Base-by-base conservation (phyloP, 2,329 filamentous ascomycete genomes). In the Sclerotinia spermophila region DNA sequence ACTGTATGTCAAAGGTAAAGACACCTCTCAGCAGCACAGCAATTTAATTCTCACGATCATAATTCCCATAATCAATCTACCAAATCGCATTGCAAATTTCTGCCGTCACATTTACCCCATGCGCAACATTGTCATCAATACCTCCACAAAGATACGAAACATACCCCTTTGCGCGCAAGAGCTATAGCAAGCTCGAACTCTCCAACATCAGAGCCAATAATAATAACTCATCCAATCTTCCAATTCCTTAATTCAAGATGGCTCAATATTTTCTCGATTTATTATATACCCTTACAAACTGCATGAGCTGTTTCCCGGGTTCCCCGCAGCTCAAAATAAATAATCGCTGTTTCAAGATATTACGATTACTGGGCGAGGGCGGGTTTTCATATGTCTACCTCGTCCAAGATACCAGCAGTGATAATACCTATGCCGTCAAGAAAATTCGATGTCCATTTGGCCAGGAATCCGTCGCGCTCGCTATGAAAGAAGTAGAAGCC, bases 321-420 rank as follows among this genome's bases (percentile, higher is more conserved):
- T 95, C 93, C 74, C 95, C 96, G 71, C 93, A 95, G 70, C 88
- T 99, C 76, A 97, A 96, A 82, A 96, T 99, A 84, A 98, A 98
- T 82, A 92, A 87, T 79, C 90, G 94, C 73, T 96, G 90, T 82
- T 97, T 97, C 86, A 98, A 97, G 86, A 96, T 99, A 80, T 84
- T 97, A 77, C 92, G 96, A 72, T 85, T 99, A 66, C 86, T 99
- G 5, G 96, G 96, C 81, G 96, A 99, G 91, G 96, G 96, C 80
- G 96, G 96, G 78, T 99, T 99, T 85, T 97, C 94, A 75, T 99
- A 98, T 82, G 96, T 99, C 77, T 99, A 99, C 83, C 92, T 99
- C 72, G 96, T 99, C 72, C 92, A 98, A 85, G 94, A 97, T 81
- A 95, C 92, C 62, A 85, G 88, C 69, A 91, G 89, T 67, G 92